Percentiles rank a stretch among this genome's conserved stretches.
These are phyloP conservation scores for Candida jianshihensis DNA, from an alignment of 805 yeast species.

Conservation along the genomic window DNA sequence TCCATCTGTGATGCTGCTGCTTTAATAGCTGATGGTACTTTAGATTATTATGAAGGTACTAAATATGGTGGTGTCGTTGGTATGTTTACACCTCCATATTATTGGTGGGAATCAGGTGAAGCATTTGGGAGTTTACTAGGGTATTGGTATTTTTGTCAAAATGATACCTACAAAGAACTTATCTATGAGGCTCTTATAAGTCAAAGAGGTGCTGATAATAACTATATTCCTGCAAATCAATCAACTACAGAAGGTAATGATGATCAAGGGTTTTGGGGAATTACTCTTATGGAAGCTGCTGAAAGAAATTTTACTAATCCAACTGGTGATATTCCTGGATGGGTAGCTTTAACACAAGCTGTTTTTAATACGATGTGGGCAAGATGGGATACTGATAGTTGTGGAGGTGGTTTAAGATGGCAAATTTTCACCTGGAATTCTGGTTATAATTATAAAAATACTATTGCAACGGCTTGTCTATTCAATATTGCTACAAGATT, in stretches of 20 bases:
- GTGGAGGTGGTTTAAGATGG: constrained; percentile 69
- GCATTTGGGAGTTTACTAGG: constrained; percentile 66
- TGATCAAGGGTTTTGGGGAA: constrained; percentile 70
- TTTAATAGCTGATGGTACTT: constrained; percentile 49
- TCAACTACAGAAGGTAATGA: constrained; percentile 64
- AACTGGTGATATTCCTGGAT: constrained; percentile 33
- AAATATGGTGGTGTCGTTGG: constrained; percentile 71
- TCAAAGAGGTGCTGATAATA: constrained; percentile 39
- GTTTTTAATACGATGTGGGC: constrained; percentile 57
- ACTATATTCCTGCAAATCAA: constrained; percentile 57
- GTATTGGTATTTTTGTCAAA: constrained; percentile 61
- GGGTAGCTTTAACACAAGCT: constrained; percentile 58
- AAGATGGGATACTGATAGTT: constrained; percentile 50
- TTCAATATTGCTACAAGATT: constrained; percentile 58
- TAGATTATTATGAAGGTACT: constrained; percentile 65
- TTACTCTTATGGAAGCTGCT: constrained; percentile 56
- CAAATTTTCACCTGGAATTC: constrained; percentile 66
- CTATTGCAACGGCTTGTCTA: constrained; percentile 56
- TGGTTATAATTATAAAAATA: constrained; percentile 60
- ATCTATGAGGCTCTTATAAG: constrained; percentile 46
- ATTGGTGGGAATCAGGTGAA: constrained; percentile 93
- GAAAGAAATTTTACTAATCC: constrained; percentile 53
- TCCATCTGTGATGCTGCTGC: constrained; percentile 56
- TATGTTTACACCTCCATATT: constrained; percentile 52
- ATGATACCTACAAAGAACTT: constrained; percentile 53